phyloP scores from a whole-genome alignment of 2,329 filamentous ascomycete genomes.

The Fusarium agapanthi region DNA sequence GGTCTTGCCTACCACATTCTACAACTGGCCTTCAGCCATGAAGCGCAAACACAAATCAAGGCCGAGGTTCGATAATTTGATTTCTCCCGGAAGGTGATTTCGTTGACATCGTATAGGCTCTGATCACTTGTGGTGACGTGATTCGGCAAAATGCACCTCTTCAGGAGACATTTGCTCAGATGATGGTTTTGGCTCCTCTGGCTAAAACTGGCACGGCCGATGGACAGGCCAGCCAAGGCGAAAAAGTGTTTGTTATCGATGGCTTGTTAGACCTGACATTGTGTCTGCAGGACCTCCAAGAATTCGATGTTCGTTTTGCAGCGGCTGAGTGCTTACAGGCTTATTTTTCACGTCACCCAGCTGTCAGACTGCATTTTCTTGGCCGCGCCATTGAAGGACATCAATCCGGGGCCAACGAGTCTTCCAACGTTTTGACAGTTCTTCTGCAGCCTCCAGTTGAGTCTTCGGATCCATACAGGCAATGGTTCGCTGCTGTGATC shows the following conservation, averaged over 20 bases:
- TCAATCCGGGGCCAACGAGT: slow-evolving; percentile 77
- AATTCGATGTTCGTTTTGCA: slow-evolving; percentile 83
- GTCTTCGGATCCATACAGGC: slow-evolving; percentile 80
- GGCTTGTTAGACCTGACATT: slow-evolving; percentile 86
- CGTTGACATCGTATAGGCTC: slow-evolving; percentile 62
- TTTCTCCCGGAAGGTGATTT: not conserved
- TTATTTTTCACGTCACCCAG: slow-evolving; percentile 84
- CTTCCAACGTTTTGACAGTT: slow-evolving; percentile 87
- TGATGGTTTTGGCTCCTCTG: slow-evolving; percentile 75
- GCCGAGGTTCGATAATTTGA: slow-evolving; percentile 68
- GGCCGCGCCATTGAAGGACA: slow-evolving; percentile 90
- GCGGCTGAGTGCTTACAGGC: slow-evolving; percentile 92
- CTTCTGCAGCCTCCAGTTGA: slow-evolving; percentile 73
- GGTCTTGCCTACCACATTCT: slow-evolving; percentile 82
- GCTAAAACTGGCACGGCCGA: slow-evolving; percentile 48
- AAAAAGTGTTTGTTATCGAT: slow-evolving; percentile 88
- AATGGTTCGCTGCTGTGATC: slow-evolving; percentile 89
- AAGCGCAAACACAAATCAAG: slow-evolving; percentile 78
- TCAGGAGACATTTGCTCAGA: slow-evolving; percentile 89
- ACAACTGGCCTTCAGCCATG: slow-evolving; percentile 80
- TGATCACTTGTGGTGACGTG: slow-evolving; percentile 86
- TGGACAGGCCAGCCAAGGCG: slow-evolving; percentile 59
- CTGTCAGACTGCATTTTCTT: slow-evolving; percentile 86
- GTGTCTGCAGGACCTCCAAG: slow-evolving; percentile 69
- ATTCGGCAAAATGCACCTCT: slow-evolving; percentile 82